These are phyloP conservation scores for Crithidia brevicula DNA, from an alignment of 208 protist species.

Conservation along the genomic window DNA sequence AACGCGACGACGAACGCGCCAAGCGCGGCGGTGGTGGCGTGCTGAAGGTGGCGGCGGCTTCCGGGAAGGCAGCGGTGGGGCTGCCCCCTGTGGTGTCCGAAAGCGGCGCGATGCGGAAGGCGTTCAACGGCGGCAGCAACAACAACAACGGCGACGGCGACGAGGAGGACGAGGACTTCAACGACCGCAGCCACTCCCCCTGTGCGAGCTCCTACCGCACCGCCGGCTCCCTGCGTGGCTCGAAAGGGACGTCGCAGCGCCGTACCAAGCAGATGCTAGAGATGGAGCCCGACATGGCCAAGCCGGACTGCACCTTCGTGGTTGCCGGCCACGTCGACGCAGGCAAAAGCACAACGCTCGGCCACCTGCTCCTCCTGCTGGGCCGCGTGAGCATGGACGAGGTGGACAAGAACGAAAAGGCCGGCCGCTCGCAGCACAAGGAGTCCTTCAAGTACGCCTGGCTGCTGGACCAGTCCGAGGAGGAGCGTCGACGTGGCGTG, in stretches of 20 bases:
- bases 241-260: conserved; percentile 31
- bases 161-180: conserved; percentile 5
- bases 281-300: conserved; percentile 41
- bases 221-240: conserved; percentile 14
- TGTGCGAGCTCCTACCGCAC: conserved; percentile 19
- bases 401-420: conserved; percentile 90
- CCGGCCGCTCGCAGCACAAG: conserved; percentile 84
- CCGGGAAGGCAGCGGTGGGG: conserved; percentile 1
- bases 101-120: background rate
- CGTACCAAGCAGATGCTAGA: conserved; percentile 36
- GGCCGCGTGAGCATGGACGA: conserved; percentile 68
- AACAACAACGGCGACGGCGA: background rate
- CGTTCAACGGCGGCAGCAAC: no score
- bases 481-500: conserved; percentile 95
- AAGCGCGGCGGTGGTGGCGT: conserved; percentile 27
- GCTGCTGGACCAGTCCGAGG: conserved; percentile 95
- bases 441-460: conserved; percentile 97
- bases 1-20: conserved; percentile 36
- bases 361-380: conserved; percentile 83
- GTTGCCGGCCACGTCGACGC: conserved; percentile 89
- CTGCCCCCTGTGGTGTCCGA: background rate
- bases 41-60: conserved; percentile 22
- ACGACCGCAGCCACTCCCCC: conserved; percentile 13
- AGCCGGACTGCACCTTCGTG: conserved; percentile 85
- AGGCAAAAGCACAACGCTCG: conserved; percentile 88